These are phyloP conservation scores for Akanthomyces muscarius DNA, from an alignment of 2,329 filamentous ascomycete genomes.

Conservation along the genomic window DNA sequence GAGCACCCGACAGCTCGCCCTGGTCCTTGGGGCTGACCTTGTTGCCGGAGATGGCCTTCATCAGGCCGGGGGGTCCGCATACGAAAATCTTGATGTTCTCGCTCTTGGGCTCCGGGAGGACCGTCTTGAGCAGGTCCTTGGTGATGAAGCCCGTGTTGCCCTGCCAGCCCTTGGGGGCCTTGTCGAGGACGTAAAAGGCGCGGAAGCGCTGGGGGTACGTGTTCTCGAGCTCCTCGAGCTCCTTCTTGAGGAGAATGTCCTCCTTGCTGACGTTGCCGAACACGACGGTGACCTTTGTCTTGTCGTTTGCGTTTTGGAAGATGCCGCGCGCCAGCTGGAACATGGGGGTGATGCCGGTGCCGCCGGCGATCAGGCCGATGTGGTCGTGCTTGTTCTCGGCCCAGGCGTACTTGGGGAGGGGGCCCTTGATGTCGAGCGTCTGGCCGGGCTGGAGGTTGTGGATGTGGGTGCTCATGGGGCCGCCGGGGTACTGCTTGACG, in stretches of 20 bases:
- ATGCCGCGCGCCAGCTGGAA: constrained; percentile 89
- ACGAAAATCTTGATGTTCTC: constrained; percentile 96
- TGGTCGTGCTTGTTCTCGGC: constrained; percentile 87
- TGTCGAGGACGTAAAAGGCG: constrained; percentile 90
- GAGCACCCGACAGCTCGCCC: constrained; percentile 76
- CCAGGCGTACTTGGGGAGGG: constrained; percentile 92
- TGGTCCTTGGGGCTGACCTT: constrained; percentile 95
- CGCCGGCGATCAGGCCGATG: constrained; percentile 83
- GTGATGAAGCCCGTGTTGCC: constrained; percentile 76
- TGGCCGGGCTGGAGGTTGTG: constrained; percentile 80
- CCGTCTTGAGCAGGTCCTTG: constrained; percentile 92
- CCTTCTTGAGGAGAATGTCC: constrained; percentile 85
- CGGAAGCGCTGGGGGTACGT: constrained; percentile 92
- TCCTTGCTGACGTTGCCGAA: constrained; percentile 88
- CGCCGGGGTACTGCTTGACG: constrained; percentile 86
- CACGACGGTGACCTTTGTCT: constrained; percentile 94
- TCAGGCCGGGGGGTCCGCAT: constrained; percentile 86
- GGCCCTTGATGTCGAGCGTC: constrained; percentile 86
- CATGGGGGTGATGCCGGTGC: constrained; percentile 97
- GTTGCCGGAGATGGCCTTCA: constrained; percentile 83
- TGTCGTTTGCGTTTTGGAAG: constrained; percentile 93
- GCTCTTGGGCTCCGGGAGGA: constrained; percentile 85
- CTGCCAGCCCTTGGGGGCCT: constrained; percentile 72
- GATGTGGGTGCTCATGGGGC: constrained; percentile 87
- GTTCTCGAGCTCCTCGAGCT: constrained; percentile 86